These are phyloP conservation scores for Claviceps monticola DNA, from an alignment of 2,329 filamentous ascomycete species.

Conservation along the genomic window DNA sequence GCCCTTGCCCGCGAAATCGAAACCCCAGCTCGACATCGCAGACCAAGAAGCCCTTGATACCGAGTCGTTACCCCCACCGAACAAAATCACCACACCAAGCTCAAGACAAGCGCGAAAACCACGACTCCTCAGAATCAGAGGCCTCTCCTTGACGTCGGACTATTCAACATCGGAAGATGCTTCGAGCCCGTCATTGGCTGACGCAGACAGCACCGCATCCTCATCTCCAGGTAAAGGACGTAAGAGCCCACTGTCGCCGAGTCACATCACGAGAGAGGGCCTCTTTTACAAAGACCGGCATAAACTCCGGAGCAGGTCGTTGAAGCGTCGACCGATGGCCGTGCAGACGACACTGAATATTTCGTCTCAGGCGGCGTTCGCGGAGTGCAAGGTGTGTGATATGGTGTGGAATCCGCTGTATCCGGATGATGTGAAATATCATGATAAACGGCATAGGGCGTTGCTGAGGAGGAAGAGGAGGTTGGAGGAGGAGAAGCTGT, in stretches of 20 bases:
- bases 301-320: neutral
- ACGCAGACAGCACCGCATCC: neutral
- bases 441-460: slow-evolving; percentile 24
- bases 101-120: slow-evolving; percentile 11
- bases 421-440: slow-evolving; percentile 29
- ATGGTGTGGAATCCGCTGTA: slow-evolving; percentile 30
- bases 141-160: slow-evolving; percentile 8
- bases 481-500: slow-evolving; percentile 10
- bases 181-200: neutral
- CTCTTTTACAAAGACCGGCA: neutral
- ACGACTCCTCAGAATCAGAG: slow-evolving; percentile 17
- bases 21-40: neutral
- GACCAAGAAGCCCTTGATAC: slow-evolving; percentile 5
- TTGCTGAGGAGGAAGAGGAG: slow-evolving; percentile 16
- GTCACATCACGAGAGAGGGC: neutral
- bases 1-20: slow-evolving; percentile 12
- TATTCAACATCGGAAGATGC: slow-evolving; percentile 3
- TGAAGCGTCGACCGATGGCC: slow-evolving; percentile 3
- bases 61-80: slow-evolving; percentile 8
- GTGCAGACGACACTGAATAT: slow-evolving; percentile 32
- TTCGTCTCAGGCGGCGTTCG: slow-evolving; percentile 26
- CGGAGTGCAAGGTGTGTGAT: slow-evolving; percentile 28
- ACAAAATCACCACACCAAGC: neutral
- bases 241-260: neutral
- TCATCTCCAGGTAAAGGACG: neutral